Percentiles rank a stretch among this genome's conserved stretches.
phyloP scores from a whole-genome alignment of 148 eudicot genomes.

The Arbutus unedo region DNA sequence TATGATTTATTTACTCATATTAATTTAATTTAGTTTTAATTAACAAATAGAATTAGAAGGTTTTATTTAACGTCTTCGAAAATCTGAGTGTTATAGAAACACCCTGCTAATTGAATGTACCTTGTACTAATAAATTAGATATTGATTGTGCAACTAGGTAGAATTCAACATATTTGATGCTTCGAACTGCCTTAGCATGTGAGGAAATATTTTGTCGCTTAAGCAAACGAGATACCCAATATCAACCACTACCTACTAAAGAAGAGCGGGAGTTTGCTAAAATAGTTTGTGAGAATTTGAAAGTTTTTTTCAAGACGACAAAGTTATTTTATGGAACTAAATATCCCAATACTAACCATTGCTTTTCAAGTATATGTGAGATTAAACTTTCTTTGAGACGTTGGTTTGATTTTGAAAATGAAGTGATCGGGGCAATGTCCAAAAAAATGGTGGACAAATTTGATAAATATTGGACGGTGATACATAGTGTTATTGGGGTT shows the following conservation, averaged over 20 bases:
- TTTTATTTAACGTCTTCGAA: no score
- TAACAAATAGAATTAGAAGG: no score
- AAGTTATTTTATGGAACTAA: slow-evolving; percentile 4
- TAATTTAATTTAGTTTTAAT: no score
- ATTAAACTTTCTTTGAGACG: not conserved
- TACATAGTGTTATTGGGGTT: no score
- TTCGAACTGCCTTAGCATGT: slow-evolving; percentile 15
- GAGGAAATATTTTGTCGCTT: slow-evolving; percentile 20
- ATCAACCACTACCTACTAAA: slow-evolving; percentile 4
- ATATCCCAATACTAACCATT: not conserved
- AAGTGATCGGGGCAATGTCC: not conserved
- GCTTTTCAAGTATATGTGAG: slow-evolving; percentile 6
- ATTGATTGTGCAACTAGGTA: slow-evolving; percentile 21
- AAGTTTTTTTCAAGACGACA: slow-evolving; percentile 12
- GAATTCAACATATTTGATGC: slow-evolving; percentile 31
- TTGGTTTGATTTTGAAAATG: not conserved
- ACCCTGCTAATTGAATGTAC: not conserved
- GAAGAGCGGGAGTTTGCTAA: slow-evolving; percentile 22
- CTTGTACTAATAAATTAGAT: slow-evolving; percentile 1
- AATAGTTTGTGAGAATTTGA: no score
- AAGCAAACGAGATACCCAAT: not conserved
- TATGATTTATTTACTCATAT: no score
- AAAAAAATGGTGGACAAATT: no score
- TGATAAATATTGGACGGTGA: no score
- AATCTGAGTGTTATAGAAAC: no score